These are phyloP conservation scores for Gaeumannomyces tritici DNA, from an alignment of 2,329 filamentous ascomycete species.

Conservation along the genomic window DNA sequence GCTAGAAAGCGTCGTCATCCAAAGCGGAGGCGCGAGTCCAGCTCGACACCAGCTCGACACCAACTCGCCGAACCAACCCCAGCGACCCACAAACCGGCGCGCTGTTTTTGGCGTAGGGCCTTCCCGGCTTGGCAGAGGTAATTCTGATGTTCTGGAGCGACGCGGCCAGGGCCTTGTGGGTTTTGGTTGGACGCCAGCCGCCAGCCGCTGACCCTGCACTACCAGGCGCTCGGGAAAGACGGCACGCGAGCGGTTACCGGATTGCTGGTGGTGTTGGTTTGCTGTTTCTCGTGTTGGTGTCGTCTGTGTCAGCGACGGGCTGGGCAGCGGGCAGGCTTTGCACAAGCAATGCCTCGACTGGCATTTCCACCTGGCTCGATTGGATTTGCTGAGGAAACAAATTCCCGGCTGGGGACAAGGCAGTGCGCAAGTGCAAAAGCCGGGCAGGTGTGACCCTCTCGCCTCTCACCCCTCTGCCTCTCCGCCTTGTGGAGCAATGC, in stretches of 20 bases:
- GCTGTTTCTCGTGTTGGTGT: background rate
- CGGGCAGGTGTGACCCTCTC: no score
- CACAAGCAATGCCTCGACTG: no score
- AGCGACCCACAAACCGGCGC: background rate
- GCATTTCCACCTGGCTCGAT: no score
- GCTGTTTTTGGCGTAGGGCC: background rate
- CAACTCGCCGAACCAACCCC: no score
- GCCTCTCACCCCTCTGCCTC: no score
- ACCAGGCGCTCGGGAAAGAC: background rate
- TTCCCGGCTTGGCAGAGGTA: background rate
- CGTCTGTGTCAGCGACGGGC: no score
- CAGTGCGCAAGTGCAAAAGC: no score
- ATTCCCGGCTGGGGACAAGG: no score
- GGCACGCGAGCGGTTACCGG: background rate
- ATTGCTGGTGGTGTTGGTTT: background rate
- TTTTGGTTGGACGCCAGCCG: background rate
- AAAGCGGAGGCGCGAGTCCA: background rate
- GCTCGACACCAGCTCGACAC: background rate
- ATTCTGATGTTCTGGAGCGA: background rate
- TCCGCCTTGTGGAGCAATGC: no score
- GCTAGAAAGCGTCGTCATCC: background rate
- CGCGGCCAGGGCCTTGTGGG: background rate
- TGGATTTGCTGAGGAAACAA: no score
- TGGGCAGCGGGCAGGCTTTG: no score
- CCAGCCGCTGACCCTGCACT: background rate